phyloP scores from a whole-genome alignment of 768 basidiomycete genomes.

The Phylloporus arenicola region DNA sequence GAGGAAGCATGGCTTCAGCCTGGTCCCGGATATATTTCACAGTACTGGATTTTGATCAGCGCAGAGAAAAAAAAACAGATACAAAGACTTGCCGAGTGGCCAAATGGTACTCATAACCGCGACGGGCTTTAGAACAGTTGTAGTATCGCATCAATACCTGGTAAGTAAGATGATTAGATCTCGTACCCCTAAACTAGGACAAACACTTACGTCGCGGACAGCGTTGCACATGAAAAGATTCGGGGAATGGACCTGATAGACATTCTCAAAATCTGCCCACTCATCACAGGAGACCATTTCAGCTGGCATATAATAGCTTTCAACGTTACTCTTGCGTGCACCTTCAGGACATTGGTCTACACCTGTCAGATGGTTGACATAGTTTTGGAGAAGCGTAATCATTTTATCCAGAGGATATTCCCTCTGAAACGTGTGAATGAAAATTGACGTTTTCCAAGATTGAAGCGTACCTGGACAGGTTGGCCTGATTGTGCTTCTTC shows the following conservation, averaged over 20 bases:
- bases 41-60: conserved; percentile 41
- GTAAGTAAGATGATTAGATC: conserved; percentile 8
- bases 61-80: conserved; percentile 1
- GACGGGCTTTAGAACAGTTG: conserved; percentile 68
- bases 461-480: conserved; percentile 13
- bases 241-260: conserved; percentile 87
- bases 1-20: conserved; percentile 41
- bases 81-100: conserved; percentile 61
- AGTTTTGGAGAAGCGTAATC: conserved; percentile 55
- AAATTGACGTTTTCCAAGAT: neutral
- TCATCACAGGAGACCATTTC: conserved; percentile 64
- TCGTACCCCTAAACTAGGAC: neutral
- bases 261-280: conserved; percentile 82
- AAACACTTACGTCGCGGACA: conserved; percentile 65
- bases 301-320: conserved; percentile 61
- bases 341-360: conserved; percentile 36
- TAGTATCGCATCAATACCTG: conserved; percentile 88
- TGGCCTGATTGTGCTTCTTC: conserved; percentile 9
- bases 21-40: conserved; percentile 87
- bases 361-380: conserved; percentile 49
- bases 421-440: conserved; percentile 17
- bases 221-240: conserved; percentile 71
- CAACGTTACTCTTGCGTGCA: conserved; percentile 29
- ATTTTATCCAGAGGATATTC: conserved; percentile 38
- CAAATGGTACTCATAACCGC: conserved; percentile 84